Evolutionary conservation across 75 land plant genomes (phyloP).

Genomic region (Picea glauca): DNA sequence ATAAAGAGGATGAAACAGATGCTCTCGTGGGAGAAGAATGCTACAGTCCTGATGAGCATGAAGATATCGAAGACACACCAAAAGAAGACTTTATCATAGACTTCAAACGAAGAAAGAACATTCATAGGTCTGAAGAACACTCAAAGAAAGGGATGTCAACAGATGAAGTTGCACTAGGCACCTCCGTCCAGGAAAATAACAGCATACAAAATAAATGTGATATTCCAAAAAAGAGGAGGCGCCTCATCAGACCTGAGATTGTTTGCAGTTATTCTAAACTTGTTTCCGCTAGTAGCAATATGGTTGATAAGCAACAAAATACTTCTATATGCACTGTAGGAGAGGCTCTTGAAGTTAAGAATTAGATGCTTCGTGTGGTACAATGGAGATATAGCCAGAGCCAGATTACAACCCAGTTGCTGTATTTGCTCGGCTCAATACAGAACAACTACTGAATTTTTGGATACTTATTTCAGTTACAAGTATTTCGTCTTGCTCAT

Average conservation of each 20-base stretch:
- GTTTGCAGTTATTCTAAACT: background rate
- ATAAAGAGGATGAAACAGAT: conserved; percentile 2
- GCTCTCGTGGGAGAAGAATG: background rate
- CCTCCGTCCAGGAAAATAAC: background rate
- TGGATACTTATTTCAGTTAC: background rate
- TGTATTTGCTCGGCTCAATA: background rate
- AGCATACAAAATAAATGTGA: conserved; percentile 7
- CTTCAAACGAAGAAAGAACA: conserved; percentile 9
- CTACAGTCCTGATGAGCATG: background rate
- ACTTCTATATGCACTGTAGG: background rate
- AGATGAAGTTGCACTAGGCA: background rate
- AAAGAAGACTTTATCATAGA: background rate
- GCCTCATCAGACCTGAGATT: background rate
- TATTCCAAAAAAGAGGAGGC: conserved; percentile 2
- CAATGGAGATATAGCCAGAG: background rate
- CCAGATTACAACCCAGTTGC: background rate
- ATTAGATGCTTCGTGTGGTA: background rate
- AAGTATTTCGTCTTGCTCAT: background rate
- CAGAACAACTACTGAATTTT: background rate
- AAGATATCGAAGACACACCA: background rate
- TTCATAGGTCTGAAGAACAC: background rate
- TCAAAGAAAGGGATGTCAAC: background rate
- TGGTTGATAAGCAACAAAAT: conserved; percentile 2
- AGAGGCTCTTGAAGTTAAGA: background rate
- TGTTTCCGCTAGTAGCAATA: background rate